phyloP scores from a whole-genome alignment of 352 stramenopile species.

The Phytopythium litorale region DNA sequence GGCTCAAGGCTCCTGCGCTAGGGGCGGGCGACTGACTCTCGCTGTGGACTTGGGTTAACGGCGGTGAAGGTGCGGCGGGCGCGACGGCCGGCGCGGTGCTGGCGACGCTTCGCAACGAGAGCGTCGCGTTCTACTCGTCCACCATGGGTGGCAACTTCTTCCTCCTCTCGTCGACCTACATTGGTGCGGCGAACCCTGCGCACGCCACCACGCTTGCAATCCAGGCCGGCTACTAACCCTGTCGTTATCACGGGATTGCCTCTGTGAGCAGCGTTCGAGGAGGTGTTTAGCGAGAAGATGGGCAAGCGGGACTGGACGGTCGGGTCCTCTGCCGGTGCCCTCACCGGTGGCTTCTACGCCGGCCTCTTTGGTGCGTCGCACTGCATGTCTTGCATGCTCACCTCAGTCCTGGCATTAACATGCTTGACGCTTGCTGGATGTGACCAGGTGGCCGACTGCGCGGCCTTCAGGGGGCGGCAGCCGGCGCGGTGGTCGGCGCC shows the following conservation, averaged over 20 bases:
- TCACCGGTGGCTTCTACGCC: constrained; percentile 75
- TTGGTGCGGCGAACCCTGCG: constrained; percentile 28
- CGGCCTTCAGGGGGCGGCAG: constrained; percentile 60
- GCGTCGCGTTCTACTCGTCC: constrained; percentile 73
- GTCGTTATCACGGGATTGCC: not conserved
- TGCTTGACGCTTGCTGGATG: not conserved
- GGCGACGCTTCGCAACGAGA: constrained; percentile 69
- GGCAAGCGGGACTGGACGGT: constrained; percentile 62
- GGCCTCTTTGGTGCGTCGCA: constrained; percentile 48
- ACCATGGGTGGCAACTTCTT: constrained; percentile 87
- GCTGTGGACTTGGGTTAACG: not conserved
- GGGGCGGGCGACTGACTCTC: not conserved
- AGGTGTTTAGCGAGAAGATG: constrained; percentile 69
- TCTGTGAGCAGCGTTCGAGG: constrained; percentile 49
- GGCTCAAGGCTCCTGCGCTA: not conserved
- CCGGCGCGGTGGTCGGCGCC: constrained; percentile 52
- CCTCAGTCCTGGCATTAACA: not conserved
- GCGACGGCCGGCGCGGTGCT: constrained; percentile 55
- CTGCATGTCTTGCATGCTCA: not conserved
- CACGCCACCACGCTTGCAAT: too few relatives aligned
- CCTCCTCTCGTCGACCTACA: constrained; percentile 80
- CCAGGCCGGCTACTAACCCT: not conserved
- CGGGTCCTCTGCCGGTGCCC: constrained; percentile 41
- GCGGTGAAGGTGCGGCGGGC: constrained; percentile 33
- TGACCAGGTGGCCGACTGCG: constrained; percentile 53